Evolutionary conservation across 345 rosid genomes (phyloP).

Genomic region (Pseudoturritis turrita): DNA sequence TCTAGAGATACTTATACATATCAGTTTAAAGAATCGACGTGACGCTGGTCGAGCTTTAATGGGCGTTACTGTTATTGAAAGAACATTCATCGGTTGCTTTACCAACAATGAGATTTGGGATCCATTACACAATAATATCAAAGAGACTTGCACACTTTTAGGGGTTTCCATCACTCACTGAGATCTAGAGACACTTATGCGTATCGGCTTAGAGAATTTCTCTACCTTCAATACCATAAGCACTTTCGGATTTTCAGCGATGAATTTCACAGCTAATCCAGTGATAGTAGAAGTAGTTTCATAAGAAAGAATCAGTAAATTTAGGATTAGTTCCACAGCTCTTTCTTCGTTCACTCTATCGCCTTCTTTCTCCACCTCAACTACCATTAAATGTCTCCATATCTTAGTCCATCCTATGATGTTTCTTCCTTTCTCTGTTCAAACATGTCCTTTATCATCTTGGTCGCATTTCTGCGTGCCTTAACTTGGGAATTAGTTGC

Average conservation of each 20-base stretch:
- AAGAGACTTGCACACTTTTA: neutral
- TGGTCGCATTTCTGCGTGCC: slow-evolving; percentile 22
- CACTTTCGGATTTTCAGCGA: slow-evolving; percentile 30
- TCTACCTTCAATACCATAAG: slow-evolving; percentile 21
- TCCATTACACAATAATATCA: neutral
- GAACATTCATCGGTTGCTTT: neutral
- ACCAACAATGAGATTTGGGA: too few species aligned
- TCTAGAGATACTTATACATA: too few species aligned
- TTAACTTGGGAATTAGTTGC: neutral
- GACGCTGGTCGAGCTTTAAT: too few species aligned
- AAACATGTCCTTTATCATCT: slow-evolving; percentile 18
- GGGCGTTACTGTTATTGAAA: neutral
- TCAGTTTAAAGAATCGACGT: too few species aligned
- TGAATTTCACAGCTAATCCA: slow-evolving; percentile 24
- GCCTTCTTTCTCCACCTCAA: slow-evolving; percentile 27
- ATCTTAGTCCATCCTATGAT: neutral
- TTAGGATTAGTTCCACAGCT: slow-evolving; percentile 19
- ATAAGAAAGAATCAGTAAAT: slow-evolving; percentile 29
- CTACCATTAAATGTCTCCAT: slow-evolving; percentile 26
- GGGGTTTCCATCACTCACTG: neutral
- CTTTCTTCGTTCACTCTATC: slow-evolving; percentile 11
- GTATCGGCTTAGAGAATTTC: slow-evolving; percentile 23
- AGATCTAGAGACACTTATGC: slow-evolving; percentile 8
- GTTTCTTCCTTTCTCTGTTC: slow-evolving; percentile 26
- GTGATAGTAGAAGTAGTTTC: slow-evolving; percentile 35